phyloP scores from a whole-genome alignment of 352 stramenopile genomes.

The Blastocystis sp. region DNA sequence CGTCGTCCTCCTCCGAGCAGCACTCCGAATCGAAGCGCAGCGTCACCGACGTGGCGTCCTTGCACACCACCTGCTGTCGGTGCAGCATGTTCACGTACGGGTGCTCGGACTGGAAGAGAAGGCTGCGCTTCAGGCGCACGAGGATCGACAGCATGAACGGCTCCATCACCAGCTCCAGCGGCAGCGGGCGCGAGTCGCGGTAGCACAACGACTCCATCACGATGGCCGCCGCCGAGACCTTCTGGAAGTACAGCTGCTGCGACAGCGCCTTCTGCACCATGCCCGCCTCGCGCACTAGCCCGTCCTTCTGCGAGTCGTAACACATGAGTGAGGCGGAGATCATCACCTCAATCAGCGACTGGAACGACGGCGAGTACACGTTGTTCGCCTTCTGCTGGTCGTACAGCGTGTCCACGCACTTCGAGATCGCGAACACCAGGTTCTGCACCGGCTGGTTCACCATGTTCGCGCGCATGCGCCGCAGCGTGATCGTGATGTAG shows the following conservation, averaged over 20 bases:
- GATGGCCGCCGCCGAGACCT: neutral
- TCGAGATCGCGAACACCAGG: neutral
- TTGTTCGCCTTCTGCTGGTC: constrained; percentile 35
- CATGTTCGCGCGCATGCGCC: constrained; percentile 12
- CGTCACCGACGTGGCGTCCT: constrained; percentile 17
- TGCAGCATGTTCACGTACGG: constrained; percentile 56
- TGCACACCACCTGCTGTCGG: neutral
- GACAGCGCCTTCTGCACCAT: constrained; percentile 12
- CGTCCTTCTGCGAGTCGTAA: constrained; percentile 50
- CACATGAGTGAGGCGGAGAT: constrained; percentile 61
- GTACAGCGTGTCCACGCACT: constrained; percentile 54
- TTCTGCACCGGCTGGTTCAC: neutral
- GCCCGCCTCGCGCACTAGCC: neutral
- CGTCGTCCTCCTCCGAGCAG: constrained; percentile 71
- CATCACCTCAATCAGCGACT: constrained; percentile 61
- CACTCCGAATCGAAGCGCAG: constrained; percentile 62
- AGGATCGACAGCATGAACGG: constrained; percentile 51
- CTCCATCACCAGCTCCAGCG: constrained; percentile 58
- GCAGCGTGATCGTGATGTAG: neutral
- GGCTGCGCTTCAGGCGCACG: constrained; percentile 35
- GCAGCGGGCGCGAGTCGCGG: neutral
- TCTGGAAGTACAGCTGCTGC: constrained; percentile 42
- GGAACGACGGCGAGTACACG: constrained; percentile 67
- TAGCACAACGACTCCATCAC: constrained; percentile 61
- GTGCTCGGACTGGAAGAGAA: constrained; percentile 51